Base-by-base conservation (phyloP, 495 filamentous ascomycete genomes). In the Oidiodendron maius region DNA sequence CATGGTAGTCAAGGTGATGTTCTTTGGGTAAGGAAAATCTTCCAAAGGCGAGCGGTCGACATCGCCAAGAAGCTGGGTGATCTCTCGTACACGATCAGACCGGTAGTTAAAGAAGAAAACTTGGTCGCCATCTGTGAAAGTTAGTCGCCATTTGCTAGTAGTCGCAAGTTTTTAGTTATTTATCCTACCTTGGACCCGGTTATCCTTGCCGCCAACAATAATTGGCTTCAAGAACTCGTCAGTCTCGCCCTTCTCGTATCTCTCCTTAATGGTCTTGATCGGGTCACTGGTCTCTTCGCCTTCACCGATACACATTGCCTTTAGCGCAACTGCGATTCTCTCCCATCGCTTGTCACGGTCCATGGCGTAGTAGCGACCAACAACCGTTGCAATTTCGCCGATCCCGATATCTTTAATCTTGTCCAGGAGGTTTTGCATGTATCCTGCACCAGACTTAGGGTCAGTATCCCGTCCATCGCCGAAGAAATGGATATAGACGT, bases 61-160 rank as follows among this genome's bases (percentile, higher is more conserved):
- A 63, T 83, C 86, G 60, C 93, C 94, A 22, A 98, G 72, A 37
- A 97, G 75, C 71, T 97, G 93, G 45, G 91, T 96, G 62, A 97
- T 84, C 64, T 98, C 91, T 57, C 94, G 89, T 43, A 95, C 91
- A 65, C 93, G 91, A 63, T 98, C 93, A 30, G 93, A 96, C 57
- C 93, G 91, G 79, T 98, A 98, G 80, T 98, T 98, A 86, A 98
- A 98, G 82, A 96, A 96, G 78, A 98, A 96, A 59, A 95, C 80
- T 40, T 88, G 91, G 61, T 98, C 93, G 52, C 82, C 78, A 62
- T 96, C 88, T 89, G 51, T 15, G 22, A 24, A 41, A 32, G 34
- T 61, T 45, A 58, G 58, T 52, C 28, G 18, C 3, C n/a, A 10
- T 3, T 17, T 4, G 21, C 8, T 11, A 4, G n/a, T 2, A 15